Evolutionary conservation across 2,329 filamentous ascomycete species (phyloP).

Genomic region (Trichoderma afroharzianum): DNA sequence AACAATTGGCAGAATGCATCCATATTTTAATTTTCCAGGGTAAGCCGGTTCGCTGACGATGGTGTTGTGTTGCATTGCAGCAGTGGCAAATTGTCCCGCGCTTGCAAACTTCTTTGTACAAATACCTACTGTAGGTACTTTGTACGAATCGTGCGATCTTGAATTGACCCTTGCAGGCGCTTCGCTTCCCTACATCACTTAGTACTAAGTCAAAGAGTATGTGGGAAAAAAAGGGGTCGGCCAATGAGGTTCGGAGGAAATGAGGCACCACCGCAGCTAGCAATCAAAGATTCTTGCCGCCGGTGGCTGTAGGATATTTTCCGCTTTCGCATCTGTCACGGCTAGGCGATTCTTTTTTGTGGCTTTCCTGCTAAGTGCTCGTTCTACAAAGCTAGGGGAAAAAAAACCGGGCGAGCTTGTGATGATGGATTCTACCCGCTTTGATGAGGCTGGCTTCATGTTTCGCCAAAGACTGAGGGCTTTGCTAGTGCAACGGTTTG

Average conservation of each 20-base stretch:
- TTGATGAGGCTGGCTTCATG: background rate
- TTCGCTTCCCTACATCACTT: slow-evolving; percentile 1
- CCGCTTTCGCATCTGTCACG: background rate
- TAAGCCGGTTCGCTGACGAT: background rate
- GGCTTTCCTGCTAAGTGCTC: background rate
- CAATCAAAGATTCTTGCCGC: background rate
- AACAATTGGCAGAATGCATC: background rate
- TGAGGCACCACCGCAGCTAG: slow-evolving; percentile 7
- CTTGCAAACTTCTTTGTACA: background rate
- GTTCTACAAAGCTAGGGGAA: background rate
- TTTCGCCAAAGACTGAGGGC: background rate
- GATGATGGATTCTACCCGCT: background rate
- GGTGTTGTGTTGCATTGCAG: background rate
- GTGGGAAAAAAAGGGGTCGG: slow-evolving; percentile 12
- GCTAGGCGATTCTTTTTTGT: background rate
- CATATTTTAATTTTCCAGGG: background rate
- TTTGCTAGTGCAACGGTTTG: background rate
- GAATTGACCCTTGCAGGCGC: background rate
- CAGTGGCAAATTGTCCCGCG: background rate
- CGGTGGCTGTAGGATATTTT: background rate
- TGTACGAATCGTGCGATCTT: background rate
- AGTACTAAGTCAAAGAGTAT: background rate
- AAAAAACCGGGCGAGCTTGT: background rate
- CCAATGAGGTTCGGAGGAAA: background rate
- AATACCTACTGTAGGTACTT: no score